Evolutionary conservation across 2,329 filamentous ascomycete genomes (phyloP), one percentile per base, ranked within the genome.

Genomic region (Colletotrichum liaoningense): DNA sequence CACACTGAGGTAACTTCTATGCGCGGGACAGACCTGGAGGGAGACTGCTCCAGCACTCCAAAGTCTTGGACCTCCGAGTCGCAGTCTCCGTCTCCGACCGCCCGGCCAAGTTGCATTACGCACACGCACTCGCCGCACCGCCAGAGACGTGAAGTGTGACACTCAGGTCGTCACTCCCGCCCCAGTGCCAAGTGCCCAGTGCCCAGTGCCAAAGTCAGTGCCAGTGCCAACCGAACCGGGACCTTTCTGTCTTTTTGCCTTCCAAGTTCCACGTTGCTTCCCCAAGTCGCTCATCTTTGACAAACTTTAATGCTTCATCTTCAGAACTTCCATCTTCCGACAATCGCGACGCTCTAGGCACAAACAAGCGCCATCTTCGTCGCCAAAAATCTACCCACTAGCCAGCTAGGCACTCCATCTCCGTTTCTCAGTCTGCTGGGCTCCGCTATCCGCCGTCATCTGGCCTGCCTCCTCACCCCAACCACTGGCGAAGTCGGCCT

Each of bases 61-160:
- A 7, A 49, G n/a, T 19, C 16, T 35, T 63, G 42, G 42, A 35
- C 11, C 24, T 58, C 58, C 58, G 19, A 63, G 35, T 24, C n/a
- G n/a, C 38, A 42, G 22, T 58, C 62, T 46, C 71, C 63, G 68
- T 49, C 42, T 49, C 42, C 42, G 42, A 42, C 42, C 42, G 42
- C 42, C 71, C 52, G 33, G 71, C 71, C 71, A 72, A 73, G 71
- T 62, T 52, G 62, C 62, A 73, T 73, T 73, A 73, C 71, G 68
- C 68, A 73, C 57, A 63, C 56, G 49, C 67, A 63, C 71, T 67
- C 63, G 52, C 30, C 16, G 63, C 42, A 68, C 56, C 42, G 63
- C 30, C 26, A 59, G 30, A 42, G 63, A 30, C 19, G 24, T 30
- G 46, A 19, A 19, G 66, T 49, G 66, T 63, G 54, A 72, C 69